Conservation (phyloP, 1,284 basidiomycete genomes). For the Coniferiporia sulphurascens region DNA sequence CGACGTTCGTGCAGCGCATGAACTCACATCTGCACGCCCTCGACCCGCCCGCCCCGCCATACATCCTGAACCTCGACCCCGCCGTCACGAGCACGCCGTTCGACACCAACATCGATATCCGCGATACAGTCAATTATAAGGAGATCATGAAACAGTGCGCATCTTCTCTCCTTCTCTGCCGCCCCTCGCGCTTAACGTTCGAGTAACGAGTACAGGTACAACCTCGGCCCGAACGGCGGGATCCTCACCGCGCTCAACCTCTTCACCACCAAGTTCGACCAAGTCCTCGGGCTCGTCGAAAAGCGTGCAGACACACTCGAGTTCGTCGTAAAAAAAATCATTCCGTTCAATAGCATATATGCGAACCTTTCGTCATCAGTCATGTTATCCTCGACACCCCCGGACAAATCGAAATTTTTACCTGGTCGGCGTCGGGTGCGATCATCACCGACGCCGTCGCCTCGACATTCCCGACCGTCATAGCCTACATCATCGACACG, state of each 20-base stretch:
- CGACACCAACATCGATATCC: constrained; percentile 95
- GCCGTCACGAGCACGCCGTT: constrained; percentile 90
- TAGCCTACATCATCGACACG: constrained; percentile 98
- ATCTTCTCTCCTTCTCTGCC: constrained; percentile 19
- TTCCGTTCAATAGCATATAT: constrained; percentile 3
- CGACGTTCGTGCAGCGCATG: constrained; percentile 92
- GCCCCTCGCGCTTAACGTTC: constrained; percentile 22
- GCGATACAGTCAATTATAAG: constrained; percentile 96
- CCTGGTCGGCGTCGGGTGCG: constrained; percentile 97
- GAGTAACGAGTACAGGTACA: constrained; percentile 62
- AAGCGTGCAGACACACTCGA: constrained; percentile 85
- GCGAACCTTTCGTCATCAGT: constrained; percentile 36
- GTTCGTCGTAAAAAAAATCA: constrained; percentile 44
- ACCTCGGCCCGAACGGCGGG: constrained; percentile 96
- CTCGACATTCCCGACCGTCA: constrained; percentile 86
- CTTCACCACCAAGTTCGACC: constrained; percentile 99
- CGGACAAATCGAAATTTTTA: constrained; percentile 99
- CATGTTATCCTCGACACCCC: constrained; percentile 96
- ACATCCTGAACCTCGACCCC: constrained; percentile 97
- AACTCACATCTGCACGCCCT: constrained; percentile 80
- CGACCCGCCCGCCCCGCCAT: constrained; percentile 69
- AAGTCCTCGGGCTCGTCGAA: constrained; percentile 90
- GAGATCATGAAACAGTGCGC: constrained; percentile 99
- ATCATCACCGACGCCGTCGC: constrained; percentile 99
- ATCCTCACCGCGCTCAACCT: constrained; percentile 96